Evolutionary conservation across 73 alveolate genomes (phyloP).

Genomic region (Stentor roeselii): DNA sequence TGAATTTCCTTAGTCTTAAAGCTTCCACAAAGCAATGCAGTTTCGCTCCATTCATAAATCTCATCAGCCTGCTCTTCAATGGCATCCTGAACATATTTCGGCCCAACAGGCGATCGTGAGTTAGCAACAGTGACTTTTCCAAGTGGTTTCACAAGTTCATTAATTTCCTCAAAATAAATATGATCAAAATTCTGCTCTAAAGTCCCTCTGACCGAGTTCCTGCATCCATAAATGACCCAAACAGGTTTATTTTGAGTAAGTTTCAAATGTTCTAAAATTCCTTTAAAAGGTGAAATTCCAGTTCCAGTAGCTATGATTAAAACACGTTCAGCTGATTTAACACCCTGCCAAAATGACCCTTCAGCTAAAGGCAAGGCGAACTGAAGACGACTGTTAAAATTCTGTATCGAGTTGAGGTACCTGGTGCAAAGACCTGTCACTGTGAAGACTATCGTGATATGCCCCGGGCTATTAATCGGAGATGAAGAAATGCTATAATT

Average conservation of each 20-base stretch:
- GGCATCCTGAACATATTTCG: conserved; percentile 4
- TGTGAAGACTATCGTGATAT: not conserved
- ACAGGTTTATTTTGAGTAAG: not conserved
- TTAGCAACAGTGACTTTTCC: conserved; percentile 12
- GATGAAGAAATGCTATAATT: conserved; percentile 11
- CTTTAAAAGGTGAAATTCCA: conserved; percentile 25
- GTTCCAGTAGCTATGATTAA: conserved; percentile 12
- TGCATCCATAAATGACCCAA: conserved; percentile 22
- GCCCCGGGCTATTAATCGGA: not conserved
- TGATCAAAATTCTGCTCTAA: conserved; percentile 17
- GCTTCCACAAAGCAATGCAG: not conserved
- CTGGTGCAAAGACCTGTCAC: conserved; percentile 18
- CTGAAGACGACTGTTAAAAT: not conserved
- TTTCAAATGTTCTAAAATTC: not conserved
- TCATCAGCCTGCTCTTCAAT: not conserved
- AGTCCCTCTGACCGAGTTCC: not conserved
- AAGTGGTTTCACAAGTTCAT: not conserved
- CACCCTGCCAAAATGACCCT: conserved; percentile 10
- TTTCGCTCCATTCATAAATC: not conserved
- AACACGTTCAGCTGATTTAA: not conserved
- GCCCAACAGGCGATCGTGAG: not conserved
- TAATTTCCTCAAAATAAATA: not conserved
- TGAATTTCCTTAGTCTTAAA: not conserved
- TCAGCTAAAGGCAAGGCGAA: not conserved
- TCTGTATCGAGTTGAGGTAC: not conserved